Evolutionary conservation across 148 eudicot species (phyloP).

Genomic region (Camellia granthamiana): DNA sequence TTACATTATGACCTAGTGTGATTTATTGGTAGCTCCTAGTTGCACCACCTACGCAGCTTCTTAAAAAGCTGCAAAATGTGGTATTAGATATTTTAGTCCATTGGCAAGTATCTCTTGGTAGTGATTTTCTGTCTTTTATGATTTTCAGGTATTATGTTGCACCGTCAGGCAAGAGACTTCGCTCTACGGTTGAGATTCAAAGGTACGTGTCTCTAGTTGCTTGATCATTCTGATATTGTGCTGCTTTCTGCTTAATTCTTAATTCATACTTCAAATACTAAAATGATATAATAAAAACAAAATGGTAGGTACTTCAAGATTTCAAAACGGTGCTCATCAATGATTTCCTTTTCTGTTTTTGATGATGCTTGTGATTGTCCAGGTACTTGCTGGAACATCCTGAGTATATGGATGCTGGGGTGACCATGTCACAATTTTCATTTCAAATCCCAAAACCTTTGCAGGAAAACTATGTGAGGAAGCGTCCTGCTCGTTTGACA

Average conservation of each 20-base stretch:
- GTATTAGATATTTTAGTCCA: conserved; percentile 9
- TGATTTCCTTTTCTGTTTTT: neutral
- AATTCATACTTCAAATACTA: neutral
- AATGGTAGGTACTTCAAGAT: neutral
- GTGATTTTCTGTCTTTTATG: neutral
- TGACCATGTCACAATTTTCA: conserved; percentile 67
- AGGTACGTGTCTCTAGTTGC: conserved; percentile 37
- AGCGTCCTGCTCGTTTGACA: conserved; percentile 54
- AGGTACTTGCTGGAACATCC: conserved; percentile 81
- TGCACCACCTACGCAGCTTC: neutral
- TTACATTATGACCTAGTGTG: neutral
- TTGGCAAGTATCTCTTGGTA: neutral
- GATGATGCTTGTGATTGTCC: conserved; percentile 14
- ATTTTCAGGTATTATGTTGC: conserved; percentile 81
- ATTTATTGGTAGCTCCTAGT: neutral
- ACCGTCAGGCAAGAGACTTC: conserved; percentile 81
- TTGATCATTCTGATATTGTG: neutral
- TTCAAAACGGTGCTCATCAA: neutral
- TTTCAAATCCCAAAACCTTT: conserved; percentile 87
- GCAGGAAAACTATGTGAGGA: conserved; percentile 84
- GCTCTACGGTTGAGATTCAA: conserved; percentile 85
- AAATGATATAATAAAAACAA: neutral
- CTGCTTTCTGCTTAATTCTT: neutral
- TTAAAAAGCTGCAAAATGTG: neutral
- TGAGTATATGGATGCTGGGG: conserved; percentile 55